Conservation (phyloP, 164 flowering plant species). For the Stephania cephalantha region DNA sequence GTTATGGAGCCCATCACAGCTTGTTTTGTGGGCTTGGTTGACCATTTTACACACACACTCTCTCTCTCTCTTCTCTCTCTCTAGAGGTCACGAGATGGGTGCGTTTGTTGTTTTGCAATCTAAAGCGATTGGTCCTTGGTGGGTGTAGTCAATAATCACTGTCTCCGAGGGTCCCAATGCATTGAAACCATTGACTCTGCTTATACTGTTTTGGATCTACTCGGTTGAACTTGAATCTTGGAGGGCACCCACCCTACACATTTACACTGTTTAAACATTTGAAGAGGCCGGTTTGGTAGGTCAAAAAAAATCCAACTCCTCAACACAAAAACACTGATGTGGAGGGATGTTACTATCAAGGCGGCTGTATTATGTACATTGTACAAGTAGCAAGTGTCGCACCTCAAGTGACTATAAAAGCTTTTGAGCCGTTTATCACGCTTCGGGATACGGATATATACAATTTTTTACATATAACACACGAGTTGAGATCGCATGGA, state of each 20-base stretch:
- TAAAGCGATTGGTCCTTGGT: not conserved
- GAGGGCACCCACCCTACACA: too few species aligned
- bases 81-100: not conserved
- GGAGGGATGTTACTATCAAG: too few species aligned
- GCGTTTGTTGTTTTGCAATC: not conserved
- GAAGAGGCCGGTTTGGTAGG: not conserved
- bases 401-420: too few species aligned
- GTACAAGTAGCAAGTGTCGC: too few species aligned
- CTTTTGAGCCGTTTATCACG: too few species aligned
- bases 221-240: not conserved
- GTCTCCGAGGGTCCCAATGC: too few species aligned
- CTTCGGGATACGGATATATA: too few species aligned
- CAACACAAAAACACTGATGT: not conserved
- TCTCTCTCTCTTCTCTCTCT: not conserved
- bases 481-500: too few species aligned
- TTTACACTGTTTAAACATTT: too few species aligned
- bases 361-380: too few species aligned
- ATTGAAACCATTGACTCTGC: not conserved
- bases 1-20: not conserved
- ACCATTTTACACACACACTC: not conserved
- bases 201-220: not conserved
- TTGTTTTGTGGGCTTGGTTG: not conserved
- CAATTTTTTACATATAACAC: too few species aligned
- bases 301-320: not conserved
- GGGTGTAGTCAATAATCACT: too few species aligned